phyloP scores from a whole-genome alignment of 2,329 filamentous ascomycete species.

The Myotisia sp. region DNA sequence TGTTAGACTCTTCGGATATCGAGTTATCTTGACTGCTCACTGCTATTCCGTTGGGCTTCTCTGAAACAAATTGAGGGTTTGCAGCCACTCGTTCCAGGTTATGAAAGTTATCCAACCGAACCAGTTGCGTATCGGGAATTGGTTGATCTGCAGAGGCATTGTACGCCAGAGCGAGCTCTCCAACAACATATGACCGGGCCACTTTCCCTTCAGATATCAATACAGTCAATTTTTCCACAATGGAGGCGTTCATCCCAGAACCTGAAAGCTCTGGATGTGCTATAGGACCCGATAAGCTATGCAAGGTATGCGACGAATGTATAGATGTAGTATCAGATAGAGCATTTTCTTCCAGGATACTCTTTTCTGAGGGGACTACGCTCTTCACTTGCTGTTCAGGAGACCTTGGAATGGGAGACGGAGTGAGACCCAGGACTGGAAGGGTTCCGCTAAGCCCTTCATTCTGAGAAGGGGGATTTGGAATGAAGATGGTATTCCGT shows the following conservation, averaged over 20 bases:
- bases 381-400: slow-evolving; percentile 22
- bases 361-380: slow-evolving; percentile 36
- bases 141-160: slow-evolving; percentile 20
- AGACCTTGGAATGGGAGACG: slow-evolving; percentile 17
- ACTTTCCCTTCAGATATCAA: slow-evolving; percentile 62
- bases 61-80: slow-evolving; percentile 78
- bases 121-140: slow-evolving; percentile 41
- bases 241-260: slow-evolving; percentile 70
- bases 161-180: slow-evolving; percentile 79
- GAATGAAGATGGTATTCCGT: slow-evolving; percentile 76
- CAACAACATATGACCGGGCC: slow-evolving; percentile 59
- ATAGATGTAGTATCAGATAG: slow-evolving; percentile 82
- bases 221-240: slow-evolving; percentile 83
- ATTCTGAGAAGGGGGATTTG: slow-evolving; percentile 31
- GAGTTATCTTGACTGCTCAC: slow-evolving; percentile 12
- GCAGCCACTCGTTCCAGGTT: slow-evolving; percentile 84
- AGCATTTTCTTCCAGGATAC: slow-evolving; percentile 49
- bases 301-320: slow-evolving; percentile 70
- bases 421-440: slow-evolving; percentile 12
- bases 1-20: slow-evolving; percentile 39
- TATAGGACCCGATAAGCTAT: slow-evolving; percentile 50
- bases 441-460: slow-evolving; percentile 13
- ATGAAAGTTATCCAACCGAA: slow-evolving; percentile 77
- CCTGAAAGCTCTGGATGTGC: slow-evolving; percentile 70
- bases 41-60: slow-evolving; percentile 28